These are phyloP conservation scores for Eimeria praecox DNA, from an alignment of 169 alveolate genomes.

Conservation along the genomic window DNA sequence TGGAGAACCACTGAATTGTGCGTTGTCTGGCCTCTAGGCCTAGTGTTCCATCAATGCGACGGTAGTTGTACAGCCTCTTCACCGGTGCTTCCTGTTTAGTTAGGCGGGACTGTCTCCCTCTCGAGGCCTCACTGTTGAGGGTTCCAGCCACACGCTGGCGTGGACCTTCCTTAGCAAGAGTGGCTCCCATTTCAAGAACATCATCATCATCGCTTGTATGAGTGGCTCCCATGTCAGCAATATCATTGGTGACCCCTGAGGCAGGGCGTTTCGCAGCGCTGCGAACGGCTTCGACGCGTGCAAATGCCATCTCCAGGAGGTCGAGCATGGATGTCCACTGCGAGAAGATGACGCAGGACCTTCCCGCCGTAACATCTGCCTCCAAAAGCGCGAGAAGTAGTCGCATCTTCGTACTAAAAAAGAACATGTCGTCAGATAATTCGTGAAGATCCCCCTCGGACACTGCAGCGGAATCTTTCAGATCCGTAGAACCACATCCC, in stretches of 20 bases:
- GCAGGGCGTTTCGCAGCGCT: neutral
- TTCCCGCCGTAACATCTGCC: constrained; percentile 76
- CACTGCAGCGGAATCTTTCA: neutral
- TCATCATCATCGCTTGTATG: constrained; percentile 19
- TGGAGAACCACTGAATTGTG: constrained; percentile 74
- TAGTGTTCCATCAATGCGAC: constrained; percentile 87
- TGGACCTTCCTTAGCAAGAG: neutral
- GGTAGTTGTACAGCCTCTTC: constrained; percentile 72
- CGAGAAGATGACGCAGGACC: constrained; percentile 87
- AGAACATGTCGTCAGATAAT: constrained; percentile 49
- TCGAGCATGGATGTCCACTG: constrained; percentile 91
- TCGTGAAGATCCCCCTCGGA: neutral
- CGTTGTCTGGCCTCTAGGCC: constrained; percentile 83
- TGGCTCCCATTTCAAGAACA: constrained; percentile 16
- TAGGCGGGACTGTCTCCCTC: neutral
- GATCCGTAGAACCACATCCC: neutral
- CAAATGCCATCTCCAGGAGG: constrained; percentile 86
- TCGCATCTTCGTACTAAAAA: constrained; percentile 79
- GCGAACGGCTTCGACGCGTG: constrained; percentile 64
- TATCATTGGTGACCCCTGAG: neutral
- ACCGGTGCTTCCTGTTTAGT: neutral
- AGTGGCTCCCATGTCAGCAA: neutral
- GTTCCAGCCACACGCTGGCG: neutral
- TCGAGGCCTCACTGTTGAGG: neutral
- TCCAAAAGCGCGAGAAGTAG: constrained; percentile 65